Evolutionary conservation across 2,329 filamentous ascomycete genomes (phyloP), one percentile per base, ranked within the genome.

Genomic region (Ophiocordyceps polyrhachis-furcata): DNA sequence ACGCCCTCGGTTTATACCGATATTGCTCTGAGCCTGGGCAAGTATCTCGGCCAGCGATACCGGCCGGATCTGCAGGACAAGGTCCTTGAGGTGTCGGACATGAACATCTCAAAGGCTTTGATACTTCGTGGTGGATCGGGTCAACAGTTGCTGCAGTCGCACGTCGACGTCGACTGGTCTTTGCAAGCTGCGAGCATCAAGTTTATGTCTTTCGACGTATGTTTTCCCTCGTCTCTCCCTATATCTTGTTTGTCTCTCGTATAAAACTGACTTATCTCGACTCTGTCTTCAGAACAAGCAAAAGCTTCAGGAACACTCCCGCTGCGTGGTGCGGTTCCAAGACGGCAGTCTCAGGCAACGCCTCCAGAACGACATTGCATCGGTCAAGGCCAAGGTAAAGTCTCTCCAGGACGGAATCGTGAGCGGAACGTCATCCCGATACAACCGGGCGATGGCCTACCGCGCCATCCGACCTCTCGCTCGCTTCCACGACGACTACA

Each of bases 1-100:
- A 77, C 81, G 8, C 82, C 79, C 3, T 65, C 67, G 5, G 56
- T 51, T 9, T 55, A 79, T 48, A 75, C 73, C 13, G 78, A 82
- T 49, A 79, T 81, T 60, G 74, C 73, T 2, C 68, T 76, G 58
- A 82, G 77, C 2, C 60, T 81, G n/a, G 71, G 69, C 44, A 68
- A 75, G 50, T 81, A 82, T 35, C 17, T 48, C 7, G 14, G 45
- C 2, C 12, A 45, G n/a, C 43, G 41, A 1, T 38, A 46, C 21
- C 43, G 46, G 2, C 23, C 42, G 13, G 44, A 45, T 9, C 40
- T 43, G 20, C 31, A 43, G 21, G 44, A 45, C n/a, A 40, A 43
- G 40, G 19, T 46, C 3, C 40, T 70, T 11, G 69, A 70, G 35
- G 66, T 50, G 38, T 44, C 59, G 13, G 66, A 70, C 48, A 69